Conservation (phyloP, 1,284 basidiomycete genomes). For the Exsudoporus floridanus region DNA sequence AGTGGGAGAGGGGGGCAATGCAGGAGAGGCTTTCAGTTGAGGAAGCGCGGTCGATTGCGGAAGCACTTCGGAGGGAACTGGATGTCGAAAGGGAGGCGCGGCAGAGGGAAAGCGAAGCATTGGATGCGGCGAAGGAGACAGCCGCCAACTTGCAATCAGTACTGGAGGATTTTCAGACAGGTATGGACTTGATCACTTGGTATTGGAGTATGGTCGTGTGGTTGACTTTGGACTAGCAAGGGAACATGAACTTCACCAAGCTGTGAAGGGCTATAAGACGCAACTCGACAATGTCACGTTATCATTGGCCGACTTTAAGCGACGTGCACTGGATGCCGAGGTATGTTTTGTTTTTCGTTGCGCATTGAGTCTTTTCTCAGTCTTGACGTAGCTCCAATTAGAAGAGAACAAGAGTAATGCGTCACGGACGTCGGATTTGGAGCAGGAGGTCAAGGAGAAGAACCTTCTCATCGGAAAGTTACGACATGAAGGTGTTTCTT, state of each 20-base stretch:
- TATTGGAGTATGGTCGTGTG: not conserved
- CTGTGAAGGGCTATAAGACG: constrained; percentile 78
- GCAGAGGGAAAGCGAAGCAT: constrained; percentile 52
- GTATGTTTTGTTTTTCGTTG: constrained; percentile 39
- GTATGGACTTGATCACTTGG: constrained; percentile 41
- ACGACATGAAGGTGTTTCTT: constrained; percentile 83
- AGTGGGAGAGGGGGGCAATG: constrained; percentile 80
- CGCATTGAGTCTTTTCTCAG: constrained; percentile 3
- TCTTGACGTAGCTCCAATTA: constrained; percentile 54
- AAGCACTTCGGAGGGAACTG: constrained; percentile 63
- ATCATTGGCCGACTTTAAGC: constrained; percentile 82
- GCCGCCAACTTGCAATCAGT: constrained; percentile 87
- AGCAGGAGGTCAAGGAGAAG: constrained; percentile 94
- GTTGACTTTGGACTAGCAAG: constrained; percentile 42
- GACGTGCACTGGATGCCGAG: constrained; percentile 84
- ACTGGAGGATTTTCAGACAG: constrained; percentile 90
- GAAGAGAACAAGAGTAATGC: constrained; percentile 71
- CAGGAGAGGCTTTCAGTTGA: constrained; percentile 76
- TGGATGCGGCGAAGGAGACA: constrained; percentile 74
- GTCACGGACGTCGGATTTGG: constrained; percentile 66
- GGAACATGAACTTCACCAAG: constrained; percentile 74
- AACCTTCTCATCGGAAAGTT: constrained; percentile 88
- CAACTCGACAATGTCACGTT: constrained; percentile 71
- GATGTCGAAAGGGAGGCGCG: constrained; percentile 61
- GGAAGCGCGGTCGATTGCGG: constrained; percentile 56